Conservation (phyloP, 2,329 filamentous ascomycete genomes). For the Paraconiothyrium sp. region DNA sequence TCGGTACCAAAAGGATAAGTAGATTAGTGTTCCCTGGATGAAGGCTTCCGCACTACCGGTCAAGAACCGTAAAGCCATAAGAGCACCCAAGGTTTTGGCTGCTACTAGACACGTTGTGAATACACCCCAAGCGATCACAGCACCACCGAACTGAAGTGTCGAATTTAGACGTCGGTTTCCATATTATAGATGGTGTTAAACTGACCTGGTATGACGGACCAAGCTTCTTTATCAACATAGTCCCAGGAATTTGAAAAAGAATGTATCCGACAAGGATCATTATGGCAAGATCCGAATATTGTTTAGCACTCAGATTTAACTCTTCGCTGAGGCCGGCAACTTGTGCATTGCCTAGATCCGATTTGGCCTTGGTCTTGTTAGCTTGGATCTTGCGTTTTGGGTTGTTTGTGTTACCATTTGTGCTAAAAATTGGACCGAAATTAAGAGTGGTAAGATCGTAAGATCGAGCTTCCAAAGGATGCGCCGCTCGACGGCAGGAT, state of each 20-base stretch:
- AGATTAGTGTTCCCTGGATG: conserved; percentile 8
- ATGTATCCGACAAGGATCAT: conserved; percentile 1
- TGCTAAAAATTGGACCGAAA: not conserved
- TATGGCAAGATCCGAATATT: conserved; percentile 3
- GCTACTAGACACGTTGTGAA: conserved; percentile 3
- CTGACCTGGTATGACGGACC: conserved; percentile 4
- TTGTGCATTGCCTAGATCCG: not conserved
- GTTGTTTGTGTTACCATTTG: not conserved
- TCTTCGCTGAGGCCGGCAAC: conserved; percentile 1
- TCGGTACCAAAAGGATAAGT: conserved; percentile 6
- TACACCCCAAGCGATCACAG: conserved; percentile 3
- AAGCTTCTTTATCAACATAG: conserved; percentile 6
- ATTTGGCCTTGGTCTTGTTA: not conserved
- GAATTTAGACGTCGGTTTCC: too few relatives aligned
- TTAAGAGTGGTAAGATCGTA: conserved; percentile 4
- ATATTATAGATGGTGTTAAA: not conserved
- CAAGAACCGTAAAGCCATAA: conserved; percentile 2
- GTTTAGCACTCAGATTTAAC: not conserved
- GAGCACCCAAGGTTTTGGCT: not conserved
- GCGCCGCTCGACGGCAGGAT: conserved; percentile 3
- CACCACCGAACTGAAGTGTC: not conserved
- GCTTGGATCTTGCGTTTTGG: not conserved
- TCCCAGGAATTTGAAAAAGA: conserved; percentile 1
- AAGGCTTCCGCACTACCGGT: conserved; percentile 1
- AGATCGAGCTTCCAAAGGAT: conserved; percentile 7